Conservation (phyloP, 306 rosid species). For the Acacia melanoxylon region DNA sequence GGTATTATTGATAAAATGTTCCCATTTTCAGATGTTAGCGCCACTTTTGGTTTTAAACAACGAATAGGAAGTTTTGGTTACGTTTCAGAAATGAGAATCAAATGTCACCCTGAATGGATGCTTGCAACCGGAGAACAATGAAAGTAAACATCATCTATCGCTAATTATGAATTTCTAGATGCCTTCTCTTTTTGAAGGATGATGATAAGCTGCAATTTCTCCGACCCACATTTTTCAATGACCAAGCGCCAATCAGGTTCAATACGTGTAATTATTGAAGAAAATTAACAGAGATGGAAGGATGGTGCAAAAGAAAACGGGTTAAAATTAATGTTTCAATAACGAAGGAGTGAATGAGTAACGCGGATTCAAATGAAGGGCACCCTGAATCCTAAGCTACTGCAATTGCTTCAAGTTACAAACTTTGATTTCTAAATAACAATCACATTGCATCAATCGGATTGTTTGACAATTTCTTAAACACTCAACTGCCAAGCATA, state of each 20-base stretch:
- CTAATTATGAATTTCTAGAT: neutral
- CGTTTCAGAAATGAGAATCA: constrained; percentile 3
- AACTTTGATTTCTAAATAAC: neutral
- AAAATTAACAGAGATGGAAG: neutral
- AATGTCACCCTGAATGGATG: neutral
- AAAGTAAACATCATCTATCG: neutral
- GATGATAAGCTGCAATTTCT: neutral
- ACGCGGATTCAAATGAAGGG: neutral
- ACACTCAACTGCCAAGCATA: neutral
- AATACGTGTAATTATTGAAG: neutral
- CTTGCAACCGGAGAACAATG: neutral
- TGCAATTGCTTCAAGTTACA: neutral
- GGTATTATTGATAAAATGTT: neutral
- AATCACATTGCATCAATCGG: neutral
- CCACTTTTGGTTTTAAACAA: neutral
- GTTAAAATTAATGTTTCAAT: neutral
- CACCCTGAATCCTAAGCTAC: neutral
- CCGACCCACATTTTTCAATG: neutral
- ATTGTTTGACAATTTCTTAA: neutral
- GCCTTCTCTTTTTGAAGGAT: neutral
- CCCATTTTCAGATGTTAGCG: neutral
- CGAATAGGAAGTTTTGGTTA: neutral
- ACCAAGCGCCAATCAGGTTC: neutral
- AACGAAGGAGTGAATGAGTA: neutral
- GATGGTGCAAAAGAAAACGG: neutral